phyloP scores from a whole-genome alignment of 1,284 basidiomycete genomes.

The Gomphus bonarii region DNA sequence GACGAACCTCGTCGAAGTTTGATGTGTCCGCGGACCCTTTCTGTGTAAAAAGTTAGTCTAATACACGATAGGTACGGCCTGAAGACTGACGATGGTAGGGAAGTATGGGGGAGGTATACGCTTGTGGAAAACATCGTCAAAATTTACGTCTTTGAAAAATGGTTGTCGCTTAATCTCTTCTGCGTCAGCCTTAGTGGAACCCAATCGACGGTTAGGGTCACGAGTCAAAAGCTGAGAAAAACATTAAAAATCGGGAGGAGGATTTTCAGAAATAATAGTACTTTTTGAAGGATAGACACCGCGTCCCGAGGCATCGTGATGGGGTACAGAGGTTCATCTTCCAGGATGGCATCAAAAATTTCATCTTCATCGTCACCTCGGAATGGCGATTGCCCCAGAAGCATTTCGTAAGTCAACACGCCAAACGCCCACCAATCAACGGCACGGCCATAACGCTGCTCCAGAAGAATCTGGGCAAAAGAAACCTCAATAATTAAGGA shows the following conservation, averaged over 20 bases:
- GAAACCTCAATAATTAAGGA: background rate
- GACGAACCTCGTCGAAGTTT: conserved; percentile 19
- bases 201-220: conserved; percentile 89
- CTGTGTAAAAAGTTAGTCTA: conserved; percentile 12
- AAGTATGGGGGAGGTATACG: conserved; percentile 96
- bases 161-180: conserved; percentile 97
- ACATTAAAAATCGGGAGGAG: conserved; percentile 4
- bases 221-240: conserved; percentile 74
- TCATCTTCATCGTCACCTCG: conserved; percentile 99
- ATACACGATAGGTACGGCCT: background rate
- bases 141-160: conserved; percentile 98
- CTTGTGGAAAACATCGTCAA: conserved; percentile 93
- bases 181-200: conserved; percentile 88
- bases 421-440: conserved; percentile 99
- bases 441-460: conserved; percentile 95
- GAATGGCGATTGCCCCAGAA: conserved; percentile 98
- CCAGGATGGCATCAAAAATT: conserved; percentile 98
- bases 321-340: conserved; percentile 97
- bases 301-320: conserved; percentile 99
- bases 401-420: conserved; percentile 98
- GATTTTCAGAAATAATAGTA: conserved; percentile 22
- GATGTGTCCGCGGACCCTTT: conserved; percentile 38
- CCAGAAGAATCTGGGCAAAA: conserved; percentile 73
- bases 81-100: conserved; percentile 76
- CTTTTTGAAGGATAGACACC: conserved; percentile 92